A percentile compares a stretch with the other conserved stretches of the same genome.
Evolutionary conservation across 305 asterid genomes (phyloP).

Genomic region (Salvia sclarea): DNA sequence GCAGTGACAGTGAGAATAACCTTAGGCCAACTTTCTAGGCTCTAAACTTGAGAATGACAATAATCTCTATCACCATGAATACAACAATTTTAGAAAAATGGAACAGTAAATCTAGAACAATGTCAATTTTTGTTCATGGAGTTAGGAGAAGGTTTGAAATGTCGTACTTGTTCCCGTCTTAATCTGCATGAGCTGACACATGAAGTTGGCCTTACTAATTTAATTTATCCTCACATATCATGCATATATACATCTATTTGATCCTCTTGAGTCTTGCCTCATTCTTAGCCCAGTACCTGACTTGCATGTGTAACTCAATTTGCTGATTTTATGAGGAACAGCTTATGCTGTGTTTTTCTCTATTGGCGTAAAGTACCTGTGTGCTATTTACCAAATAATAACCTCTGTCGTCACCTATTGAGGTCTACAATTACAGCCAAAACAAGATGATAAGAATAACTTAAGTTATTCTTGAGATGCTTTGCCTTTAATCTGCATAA

Average conservation of each 20-base stretch:
- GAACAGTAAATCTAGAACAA: neutral
- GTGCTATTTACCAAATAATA: neutral
- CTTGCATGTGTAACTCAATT: neutral
- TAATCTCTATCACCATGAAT: neutral
- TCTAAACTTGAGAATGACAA: neutral
- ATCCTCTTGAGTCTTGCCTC: neutral
- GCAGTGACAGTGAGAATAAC: neutral
- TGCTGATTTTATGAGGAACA: constrained; percentile 2
- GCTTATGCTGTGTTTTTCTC: neutral
- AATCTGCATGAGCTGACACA: neutral
- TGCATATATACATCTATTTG: neutral
- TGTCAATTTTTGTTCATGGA: neutral
- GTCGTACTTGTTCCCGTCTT: neutral
- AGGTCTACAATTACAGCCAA: constrained; percentile 7
- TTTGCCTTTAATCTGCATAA: constrained; percentile 2
- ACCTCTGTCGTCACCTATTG: neutral
- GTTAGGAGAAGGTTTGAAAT: neutral
- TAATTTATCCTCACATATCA: neutral
- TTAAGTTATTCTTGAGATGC: constrained; percentile 11
- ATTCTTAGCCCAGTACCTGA: neutral
- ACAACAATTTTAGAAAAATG: neutral
- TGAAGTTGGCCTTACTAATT: neutral
- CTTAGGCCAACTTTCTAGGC: neutral
- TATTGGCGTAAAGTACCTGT: neutral
- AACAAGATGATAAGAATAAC: neutral